Base-by-base conservation (phyloP, 2,329 filamentous ascomycete genomes). In the Colletotrichum scovillei region DNA sequence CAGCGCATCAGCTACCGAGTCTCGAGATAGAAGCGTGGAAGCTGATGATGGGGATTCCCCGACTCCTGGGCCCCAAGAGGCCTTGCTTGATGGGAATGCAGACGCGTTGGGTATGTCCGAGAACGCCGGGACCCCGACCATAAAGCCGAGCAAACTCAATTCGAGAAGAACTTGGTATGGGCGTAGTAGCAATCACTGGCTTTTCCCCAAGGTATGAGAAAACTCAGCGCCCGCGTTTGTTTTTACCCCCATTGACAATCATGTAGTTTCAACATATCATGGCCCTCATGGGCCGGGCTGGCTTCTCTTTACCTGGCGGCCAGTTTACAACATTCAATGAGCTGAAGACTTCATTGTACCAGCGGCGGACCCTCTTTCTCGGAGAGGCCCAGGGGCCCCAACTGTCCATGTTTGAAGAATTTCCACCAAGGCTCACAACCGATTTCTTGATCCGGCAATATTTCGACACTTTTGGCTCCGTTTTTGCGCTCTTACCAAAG, bases 361-460 rank as follows among this genome's bases (percentile, higher is more conserved):
- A 62, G 38, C 58, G 58, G 11, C 58, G 58, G 6, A 46, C 35
- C 6, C 38, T 62, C 5, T 30, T 62, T 26, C 58, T 46, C 14
- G 58, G 26, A 22, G 58, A 49, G 22, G 3, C 58, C 16, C 24
- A 46, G 2, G 58, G 24, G 9, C 24, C 58, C 16, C 58, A 62
- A 16, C 16, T 38, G 22, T 60, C 58, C n/a, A 49, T 62, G 14
- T 46, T 49, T 58, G n/a, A 30, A 35, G 32, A 42, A 24, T 62
- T 62, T 9, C 58, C 63, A 64, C 82, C 83, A 71, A 82, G 90
- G 75, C 89, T 86, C 1, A 76, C 80, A 5, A 89, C 86, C 88
- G 88, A 91, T 19, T 78, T 78, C 73, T 83, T 85, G 57, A 91
- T 85, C 78, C 88, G 84, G 14, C 75, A 4, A 79, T 79, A 76